A percentile compares a stretch with the other conserved stretches of the same genome.
phyloP scores from a whole-genome alignment of 345 rosid genomes.

The Lepidium aucheri region DNA sequence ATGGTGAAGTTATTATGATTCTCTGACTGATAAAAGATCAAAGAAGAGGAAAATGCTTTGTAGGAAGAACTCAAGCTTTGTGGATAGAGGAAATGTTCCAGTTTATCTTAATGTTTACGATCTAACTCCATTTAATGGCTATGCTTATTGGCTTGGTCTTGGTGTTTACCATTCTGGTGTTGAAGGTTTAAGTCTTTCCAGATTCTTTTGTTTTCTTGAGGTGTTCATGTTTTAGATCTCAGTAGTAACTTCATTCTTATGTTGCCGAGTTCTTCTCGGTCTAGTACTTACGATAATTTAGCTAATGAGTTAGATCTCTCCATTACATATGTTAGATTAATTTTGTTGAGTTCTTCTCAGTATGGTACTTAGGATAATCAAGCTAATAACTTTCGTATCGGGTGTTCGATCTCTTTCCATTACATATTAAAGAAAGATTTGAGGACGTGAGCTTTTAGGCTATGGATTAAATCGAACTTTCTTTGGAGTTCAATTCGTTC shows the following conservation, averaged over 20 bases:
- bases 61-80: conserved; percentile 39
- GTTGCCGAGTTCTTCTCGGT: too few species aligned
- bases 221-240: conserved; percentile 6
- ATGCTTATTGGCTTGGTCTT: conserved; percentile 95
- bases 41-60: conserved; percentile 48
- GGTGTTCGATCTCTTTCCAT: too few species aligned
- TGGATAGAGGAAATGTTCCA: conserved; percentile 71
- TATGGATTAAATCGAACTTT: too few species aligned
- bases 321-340: too few species aligned
- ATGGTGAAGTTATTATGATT: neutral
- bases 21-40: neutral
- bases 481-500: too few species aligned
- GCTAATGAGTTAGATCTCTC: too few species aligned
- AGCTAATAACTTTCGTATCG: too few species aligned
- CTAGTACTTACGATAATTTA: too few species aligned
- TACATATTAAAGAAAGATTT: too few species aligned
- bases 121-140: conserved; percentile 91
- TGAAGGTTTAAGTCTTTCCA: conserved; percentile 54
- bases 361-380: too few species aligned
- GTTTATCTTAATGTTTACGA: conserved; percentile 94
- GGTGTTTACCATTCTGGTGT: conserved; percentile 98
- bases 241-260: neutral
- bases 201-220: neutral
- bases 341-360: too few species aligned
- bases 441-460: too few species aligned